Evolutionary conservation across 2,329 filamentous ascomycete genomes (phyloP).

Genomic region (Alternaria incomplexa): DNA sequence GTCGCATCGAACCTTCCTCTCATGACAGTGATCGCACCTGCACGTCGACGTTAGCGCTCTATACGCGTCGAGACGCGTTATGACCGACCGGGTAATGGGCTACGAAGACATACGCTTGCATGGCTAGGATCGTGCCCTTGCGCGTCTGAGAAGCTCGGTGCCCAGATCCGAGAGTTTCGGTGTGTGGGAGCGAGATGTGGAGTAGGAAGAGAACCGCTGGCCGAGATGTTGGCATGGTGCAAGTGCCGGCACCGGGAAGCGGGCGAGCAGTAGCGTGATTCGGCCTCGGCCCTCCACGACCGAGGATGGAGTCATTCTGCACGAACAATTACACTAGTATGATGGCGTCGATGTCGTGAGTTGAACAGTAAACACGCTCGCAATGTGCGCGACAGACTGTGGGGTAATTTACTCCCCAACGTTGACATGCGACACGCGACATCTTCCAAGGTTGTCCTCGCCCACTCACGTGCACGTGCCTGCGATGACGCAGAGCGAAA

Average conservation of each 20-base stretch:
- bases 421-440: neutral
- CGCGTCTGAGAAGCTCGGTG: neutral
- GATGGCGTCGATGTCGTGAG: neutral
- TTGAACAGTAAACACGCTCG: neutral
- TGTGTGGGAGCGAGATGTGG: neutral
- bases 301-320: neutral
- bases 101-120: neutral
- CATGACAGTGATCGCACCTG: neutral
- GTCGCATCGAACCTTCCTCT: neutral
- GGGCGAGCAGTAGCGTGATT: neutral
- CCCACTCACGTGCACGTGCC: neutral
- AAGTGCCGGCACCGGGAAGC: neutral
- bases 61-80: neutral
- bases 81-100: neutral
- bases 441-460: neutral
- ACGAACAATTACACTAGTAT: neutral
- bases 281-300: neutral
- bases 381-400: neutral
- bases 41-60: neutral
- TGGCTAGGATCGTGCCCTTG: neutral
- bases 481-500: neutral
- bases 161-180: neutral
- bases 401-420: neutral
- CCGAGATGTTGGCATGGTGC: neutral
- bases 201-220: neutral